Evolutionary conservation across 2,329 filamentous ascomycete species (phyloP).

Genomic region (Aspergillus aculeatus): DNA sequence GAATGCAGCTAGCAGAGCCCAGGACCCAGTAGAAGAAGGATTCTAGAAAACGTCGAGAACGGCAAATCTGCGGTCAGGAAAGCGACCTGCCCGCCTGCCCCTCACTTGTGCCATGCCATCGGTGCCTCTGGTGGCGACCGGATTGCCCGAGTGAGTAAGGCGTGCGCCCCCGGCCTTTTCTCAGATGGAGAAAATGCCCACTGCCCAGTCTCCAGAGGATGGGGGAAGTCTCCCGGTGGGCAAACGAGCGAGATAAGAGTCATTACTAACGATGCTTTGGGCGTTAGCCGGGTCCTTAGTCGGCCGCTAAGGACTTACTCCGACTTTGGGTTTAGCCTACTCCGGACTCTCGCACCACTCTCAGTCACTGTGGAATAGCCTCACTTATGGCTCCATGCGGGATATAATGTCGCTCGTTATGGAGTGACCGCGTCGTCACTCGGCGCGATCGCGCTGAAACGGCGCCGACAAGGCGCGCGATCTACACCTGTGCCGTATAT

Average conservation of each 20-base stretch:
- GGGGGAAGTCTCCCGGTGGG: neutral
- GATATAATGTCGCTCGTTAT: conserved; percentile 1
- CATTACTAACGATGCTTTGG: conserved; percentile 2
- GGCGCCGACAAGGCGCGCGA: neutral
- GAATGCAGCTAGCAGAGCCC: conserved; percentile 16
- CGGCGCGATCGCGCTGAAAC: neutral
- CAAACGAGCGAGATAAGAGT: conserved; percentile 2
- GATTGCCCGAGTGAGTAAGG: conserved; percentile 2
- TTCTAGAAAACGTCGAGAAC: conserved; percentile 41
- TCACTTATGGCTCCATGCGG: conserved; percentile 7
- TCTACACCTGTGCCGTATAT: neutral
- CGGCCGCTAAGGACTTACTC: neutral
- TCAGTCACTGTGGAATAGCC: conserved; percentile 4
- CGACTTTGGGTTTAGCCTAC: conserved; percentile 4
- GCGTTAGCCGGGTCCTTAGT: neutral
- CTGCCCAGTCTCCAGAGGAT: neutral
- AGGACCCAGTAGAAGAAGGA: conserved; percentile 23
- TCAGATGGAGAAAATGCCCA: neutral
- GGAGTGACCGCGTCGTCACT: neutral
- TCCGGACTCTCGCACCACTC: neutral
- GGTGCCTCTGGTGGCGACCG: conserved; percentile 11
- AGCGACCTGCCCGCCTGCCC: conserved; percentile 5
- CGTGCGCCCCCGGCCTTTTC: neutral
- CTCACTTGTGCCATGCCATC: conserved; percentile 3
- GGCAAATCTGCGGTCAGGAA: conserved; percentile 13